Evolutionary conservation across 2,329 filamentous ascomycete genomes (phyloP), one percentile per base, ranked within the genome.

Genomic region (Sclerotinia sclerotiorum): DNA sequence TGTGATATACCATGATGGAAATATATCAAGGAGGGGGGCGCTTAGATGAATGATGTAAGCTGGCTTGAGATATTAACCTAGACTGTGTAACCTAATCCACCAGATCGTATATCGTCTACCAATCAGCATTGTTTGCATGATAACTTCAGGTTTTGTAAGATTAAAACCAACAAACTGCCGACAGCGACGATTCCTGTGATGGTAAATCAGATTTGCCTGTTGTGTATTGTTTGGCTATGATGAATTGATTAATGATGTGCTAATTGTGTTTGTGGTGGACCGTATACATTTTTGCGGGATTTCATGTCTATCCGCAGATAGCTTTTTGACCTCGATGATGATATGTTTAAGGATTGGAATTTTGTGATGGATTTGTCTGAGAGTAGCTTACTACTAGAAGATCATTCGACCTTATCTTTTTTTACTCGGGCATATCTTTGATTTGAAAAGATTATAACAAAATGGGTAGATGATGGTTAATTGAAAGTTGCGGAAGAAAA

Each of bases 21-120:
- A 62, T 62, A 39, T 44, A 49, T 62, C 44, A 24, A 21, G 44
- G 11, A 4, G 56, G 56, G 56, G 56, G 57, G 42, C 6, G 44
- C 56, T 42, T 44, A 11, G 39, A 29, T 44, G 39, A 58, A 21
- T 44, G 24, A 44, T 44, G 56, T 58, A 58, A 44, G 56, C 56
- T 58, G 39, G 56, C 56, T 44, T 27, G 39, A 44, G 56, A 44
- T 58, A 42, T 13, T 11, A 39, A 39, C 1, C 1, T 13, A 3
- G 56, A 15, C 10, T 44, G 56, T 58, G 56, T 44, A 29, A 8
- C n/a, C n/a, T n/a, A n/a, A n/a, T n/a, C n/a, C n/a, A n/a, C n/a
- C n/a, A n/a, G n/a, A n/a, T 21, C 54, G 54, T 56, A 56, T n/a
- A n/a, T 56, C 29, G n/a, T 35, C 4, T 13, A 35, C 54, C 54